These are phyloP conservation scores for Jaapia argillacea DNA, from an alignment of 768 basidiomycete species.

Conservation along the genomic window DNA sequence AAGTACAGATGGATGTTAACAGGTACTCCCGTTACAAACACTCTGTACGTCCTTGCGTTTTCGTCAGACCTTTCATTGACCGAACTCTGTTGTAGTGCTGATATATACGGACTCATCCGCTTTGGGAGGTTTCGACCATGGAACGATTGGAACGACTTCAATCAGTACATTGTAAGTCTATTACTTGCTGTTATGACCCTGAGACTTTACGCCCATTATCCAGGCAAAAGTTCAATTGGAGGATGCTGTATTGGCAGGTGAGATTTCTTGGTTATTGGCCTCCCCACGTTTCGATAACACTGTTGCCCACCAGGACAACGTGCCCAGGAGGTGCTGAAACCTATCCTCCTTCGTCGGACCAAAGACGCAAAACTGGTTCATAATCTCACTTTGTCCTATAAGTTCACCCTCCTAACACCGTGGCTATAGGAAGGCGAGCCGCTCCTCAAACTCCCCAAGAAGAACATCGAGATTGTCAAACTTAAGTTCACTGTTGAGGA, in stretches of 20 bases:
- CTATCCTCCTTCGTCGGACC: conserved; percentile 62
- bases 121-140: conserved; percentile 62
- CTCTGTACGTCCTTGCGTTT: conserved; percentile 31
- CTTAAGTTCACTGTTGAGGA: conserved; percentile 61
- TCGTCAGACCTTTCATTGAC: background rate
- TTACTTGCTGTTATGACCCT: background rate
- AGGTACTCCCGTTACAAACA: conserved; percentile 67
- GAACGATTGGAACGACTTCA: conserved; percentile 66
- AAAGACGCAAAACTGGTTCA: conserved; percentile 44
- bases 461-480: conserved; percentile 47
- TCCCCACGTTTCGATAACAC: background rate
- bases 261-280: conserved; percentile 2
- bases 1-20: conserved; percentile 75
- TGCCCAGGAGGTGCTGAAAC: conserved; percentile 58
- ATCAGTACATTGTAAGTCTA: conserved; percentile 37
- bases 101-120: conserved; percentile 61
- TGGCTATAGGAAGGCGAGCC: conserved; percentile 47
- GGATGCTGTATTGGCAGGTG: conserved; percentile 54
- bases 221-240: conserved; percentile 43
- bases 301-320: conserved; percentile 32
- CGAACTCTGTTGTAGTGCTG: conserved; percentile 31
- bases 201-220: background rate
- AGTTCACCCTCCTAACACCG: background rate
- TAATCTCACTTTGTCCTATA: background rate
- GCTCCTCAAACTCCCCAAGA: conserved; percentile 52